phyloP scores from a whole-genome alignment of 164 flowering plant species.

The Umbellularia californica region DNA sequence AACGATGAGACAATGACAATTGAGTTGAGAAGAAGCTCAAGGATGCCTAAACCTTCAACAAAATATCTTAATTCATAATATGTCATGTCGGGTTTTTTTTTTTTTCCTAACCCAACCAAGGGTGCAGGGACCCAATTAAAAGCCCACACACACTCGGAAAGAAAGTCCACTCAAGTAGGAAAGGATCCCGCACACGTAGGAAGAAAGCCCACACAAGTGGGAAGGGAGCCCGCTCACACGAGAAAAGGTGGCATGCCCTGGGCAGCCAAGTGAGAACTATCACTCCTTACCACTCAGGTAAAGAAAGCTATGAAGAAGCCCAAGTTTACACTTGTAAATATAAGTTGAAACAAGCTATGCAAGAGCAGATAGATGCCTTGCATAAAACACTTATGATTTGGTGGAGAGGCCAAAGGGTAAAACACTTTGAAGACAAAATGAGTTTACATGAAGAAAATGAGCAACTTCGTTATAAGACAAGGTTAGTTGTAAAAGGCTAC shows the following conservation, averaged over 20 bases:
- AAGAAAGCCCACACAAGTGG: no score
- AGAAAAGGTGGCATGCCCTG: no score
- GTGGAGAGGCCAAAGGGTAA: no score
- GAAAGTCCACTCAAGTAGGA: no score
- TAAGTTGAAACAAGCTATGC: no score
- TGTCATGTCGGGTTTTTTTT: background rate
- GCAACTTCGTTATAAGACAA: background rate
- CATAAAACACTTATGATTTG: background rate
- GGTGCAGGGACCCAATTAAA: background rate
- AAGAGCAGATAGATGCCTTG: background rate
- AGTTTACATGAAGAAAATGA: background rate
- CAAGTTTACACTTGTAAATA: no score
- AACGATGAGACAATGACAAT: background rate
- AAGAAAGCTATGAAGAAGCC: no score
- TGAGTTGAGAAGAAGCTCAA: background rate
- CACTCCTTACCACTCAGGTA: no score
- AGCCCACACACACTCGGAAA: background rate
- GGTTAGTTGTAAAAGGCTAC: background rate
- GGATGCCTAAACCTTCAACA: background rate
- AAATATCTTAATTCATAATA: background rate
- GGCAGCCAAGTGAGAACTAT: no score
- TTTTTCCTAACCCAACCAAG: background rate
- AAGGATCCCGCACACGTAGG: no score
- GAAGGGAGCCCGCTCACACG: no score
- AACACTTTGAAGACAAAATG: background rate